Conservation (phyloP, 805 yeast genomes). For the Wickerhamiella sergipiensis region DNA sequence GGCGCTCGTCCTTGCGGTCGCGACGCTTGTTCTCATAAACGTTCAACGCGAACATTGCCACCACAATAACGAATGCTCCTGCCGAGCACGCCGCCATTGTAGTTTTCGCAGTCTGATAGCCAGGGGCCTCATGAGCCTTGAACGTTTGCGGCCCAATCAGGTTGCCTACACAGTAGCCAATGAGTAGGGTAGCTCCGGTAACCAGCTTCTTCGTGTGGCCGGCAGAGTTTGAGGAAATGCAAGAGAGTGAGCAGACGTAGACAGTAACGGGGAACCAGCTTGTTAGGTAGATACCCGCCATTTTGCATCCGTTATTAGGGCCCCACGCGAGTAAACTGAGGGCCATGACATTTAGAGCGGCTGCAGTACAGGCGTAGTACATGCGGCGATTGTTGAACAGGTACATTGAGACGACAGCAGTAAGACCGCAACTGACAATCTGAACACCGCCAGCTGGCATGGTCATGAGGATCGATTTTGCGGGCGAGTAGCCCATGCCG, state of each 20-base stretch:
- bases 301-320: slow-evolving; percentile 23
- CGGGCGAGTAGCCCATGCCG: slow-evolving; percentile 18
- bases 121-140: slow-evolving; percentile 40
- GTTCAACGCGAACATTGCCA: slow-evolving; percentile 14
- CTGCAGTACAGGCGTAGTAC: slow-evolving; percentile 34
- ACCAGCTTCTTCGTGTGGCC: slow-evolving; percentile 62
- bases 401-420: slow-evolving; percentile 11
- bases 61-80: slow-evolving; percentile 23
- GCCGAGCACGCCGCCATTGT: slow-evolving; percentile 40
- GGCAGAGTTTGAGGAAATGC: slow-evolving; percentile 37
- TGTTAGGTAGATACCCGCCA: slow-evolving; percentile 29
- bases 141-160: slow-evolving; percentile 65
- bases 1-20: slow-evolving; percentile 16
- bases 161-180: slow-evolving; percentile 56
- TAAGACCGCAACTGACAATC: slow-evolving; percentile 9
- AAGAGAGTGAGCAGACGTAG: slow-evolving; percentile 21
- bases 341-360: slow-evolving; percentile 33
- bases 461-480: slow-evolving; percentile 29
- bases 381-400: slow-evolving; percentile 11
- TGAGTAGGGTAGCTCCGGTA: slow-evolving; percentile 42
- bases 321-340: slow-evolving; percentile 34
- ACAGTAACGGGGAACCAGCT: slow-evolving; percentile 23
- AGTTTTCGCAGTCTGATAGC: slow-evolving; percentile 42
- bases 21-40: slow-evolving; percentile 19
- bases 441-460: slow-evolving; percentile 34